Base-by-base conservation (phyloP, 2,329 filamentous ascomycete genomes). In the Paecilomyces dactylethromorphus region DNA sequence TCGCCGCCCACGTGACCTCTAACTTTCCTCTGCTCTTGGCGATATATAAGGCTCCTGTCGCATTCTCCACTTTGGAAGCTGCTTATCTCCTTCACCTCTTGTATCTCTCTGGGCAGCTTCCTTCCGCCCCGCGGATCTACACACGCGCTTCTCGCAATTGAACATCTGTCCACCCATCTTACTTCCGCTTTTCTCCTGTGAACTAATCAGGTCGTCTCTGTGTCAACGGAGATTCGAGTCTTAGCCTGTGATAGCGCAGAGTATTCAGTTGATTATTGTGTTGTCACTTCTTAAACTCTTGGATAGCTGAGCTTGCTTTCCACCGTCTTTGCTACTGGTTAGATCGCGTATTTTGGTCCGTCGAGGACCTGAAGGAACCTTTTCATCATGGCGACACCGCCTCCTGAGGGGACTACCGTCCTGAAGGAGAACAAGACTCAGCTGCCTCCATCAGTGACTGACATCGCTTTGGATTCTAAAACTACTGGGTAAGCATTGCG, bases 381-480 rank as follows among this genome's bases (percentile, higher is more conserved):
- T 63, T 63, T 63, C n/a, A 67, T 51, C 52, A 77, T 77, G 75
- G 75, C 74, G 66, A 77, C 75, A 56, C 74, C 75, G 68, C 75
- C 75, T 65, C 74, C 74, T 56, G 75, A 77, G 70, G 73, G 67
- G 59, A 60, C 71, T 65, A 64, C 71, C 59, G 59, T 68, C 39
- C 57, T 72, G 39, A 76, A 74, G 69, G 73, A 75, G 68, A 72
- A 75, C 62, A 76, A 75, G 68, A 71, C 72, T 65, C 72, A 74
- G 65, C 65, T 74, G 57, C 70, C 71, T 58, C 71, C 71, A 52
- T 69, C 71, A 58, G 68, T 71, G 24, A 73, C 69, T 60, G 72
- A 69, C 55, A 63, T 72, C n/a, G 65, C 69, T 29, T 60, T 64
- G 45, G 70, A 70, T 31, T 56, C 67, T 45, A 64, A 60, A 56